Evolutionary conservation across 2,329 filamentous ascomycete species (phyloP), one percentile per base, ranked within the genome.

Genomic region (Fusarium vanettenii): DNA sequence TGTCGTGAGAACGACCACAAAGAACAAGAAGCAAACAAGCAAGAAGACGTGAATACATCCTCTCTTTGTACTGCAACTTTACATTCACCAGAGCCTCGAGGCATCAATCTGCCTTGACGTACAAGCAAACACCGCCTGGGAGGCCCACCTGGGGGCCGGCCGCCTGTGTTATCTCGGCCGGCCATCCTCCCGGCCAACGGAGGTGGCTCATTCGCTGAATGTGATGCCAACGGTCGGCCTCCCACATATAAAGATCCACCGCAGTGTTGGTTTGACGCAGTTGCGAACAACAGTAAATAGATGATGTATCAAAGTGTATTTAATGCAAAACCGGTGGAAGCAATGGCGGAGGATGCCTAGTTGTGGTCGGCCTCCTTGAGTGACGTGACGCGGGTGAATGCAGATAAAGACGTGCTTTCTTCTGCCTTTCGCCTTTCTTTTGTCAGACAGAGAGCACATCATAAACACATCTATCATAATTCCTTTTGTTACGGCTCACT

Each of bases 201-300:
- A 18, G 1, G 0, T 1, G 9, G 43, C 29, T 66, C 8, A 77
- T 79, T 79, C 60, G 75, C 56, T 64, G 9, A 14, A 14, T 64
- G 39, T 52, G 60, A 41, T 45, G 45, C 55, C 8, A 33, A 27
- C 65, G 74, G 69, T 45, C 52, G 77, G 77, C 77, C 77, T 79
- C 77, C 77, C 10, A 43, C 69, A 73, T 70, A 13, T 18, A n/a
- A 27, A 57, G 50, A 13, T 50, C 64, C 65, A 60, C 37, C 39
- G 35, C 68, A 57, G 61, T 67, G 65, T 72, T 74, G 66, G 66
- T 41, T 22, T 22, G 39, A 59, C 22, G 22, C 66, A 59, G 13
- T 37, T 64, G 64, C 65, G 37, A 35, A 55, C 48, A 60, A 39
- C 43, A 63, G 33, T 2, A 5, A 20, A 62, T 18, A 41, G 41